Base-by-base conservation (phyloP, 345 rosid genomes). In the Salix brachista region DNA sequence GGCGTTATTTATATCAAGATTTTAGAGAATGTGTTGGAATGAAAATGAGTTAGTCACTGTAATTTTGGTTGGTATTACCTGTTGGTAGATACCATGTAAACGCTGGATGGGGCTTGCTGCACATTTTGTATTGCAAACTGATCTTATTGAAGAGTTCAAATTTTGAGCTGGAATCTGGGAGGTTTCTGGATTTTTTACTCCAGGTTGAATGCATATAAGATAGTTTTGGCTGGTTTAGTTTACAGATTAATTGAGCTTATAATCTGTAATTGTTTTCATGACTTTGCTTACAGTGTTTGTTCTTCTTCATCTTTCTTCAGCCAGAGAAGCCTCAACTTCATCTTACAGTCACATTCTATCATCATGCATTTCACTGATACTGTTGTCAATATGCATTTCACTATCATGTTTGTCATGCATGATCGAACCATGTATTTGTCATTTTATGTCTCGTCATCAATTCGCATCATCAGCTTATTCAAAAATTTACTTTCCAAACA, bases 41-140 rank as follows among this genome's bases (percentile, higher is more conserved):
- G 58, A 72, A 67, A 42, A 11, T 39, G 30, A 37, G 21, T 67
- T 32, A 67, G 30, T 58, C 14, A n/a, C 32, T 21, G 44, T 17
- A 62, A 39, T 75, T n/a, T 58, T 58, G 13, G 18, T 44, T 71
- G 69, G 18, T 30, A 71, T 69, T 77, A 41, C 66, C 25, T 44
- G 36, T 66, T 56, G 25, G 32, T 23, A 30, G 62, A 44, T 44
- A 61, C 17, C 2, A 23, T 69, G 64, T 13, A 44, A 30, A 50
- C 46, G 50, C 32, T 75, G 34, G 78, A 67, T n/a, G 67, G 72
- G 36, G 52, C 28, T 34, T 75, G 64, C 46, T 36, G 37, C 50
- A 44, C 64, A 28, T 46, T 16, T 30, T 4, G 56, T 32, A 36
- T n/a, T 66, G 32, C 44, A 12, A 56, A 48, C 14, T 70, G 25